Base-by-base conservation (phyloP, 2,329 filamentous ascomycete genomes). In the Phialophora tarda region DNA sequence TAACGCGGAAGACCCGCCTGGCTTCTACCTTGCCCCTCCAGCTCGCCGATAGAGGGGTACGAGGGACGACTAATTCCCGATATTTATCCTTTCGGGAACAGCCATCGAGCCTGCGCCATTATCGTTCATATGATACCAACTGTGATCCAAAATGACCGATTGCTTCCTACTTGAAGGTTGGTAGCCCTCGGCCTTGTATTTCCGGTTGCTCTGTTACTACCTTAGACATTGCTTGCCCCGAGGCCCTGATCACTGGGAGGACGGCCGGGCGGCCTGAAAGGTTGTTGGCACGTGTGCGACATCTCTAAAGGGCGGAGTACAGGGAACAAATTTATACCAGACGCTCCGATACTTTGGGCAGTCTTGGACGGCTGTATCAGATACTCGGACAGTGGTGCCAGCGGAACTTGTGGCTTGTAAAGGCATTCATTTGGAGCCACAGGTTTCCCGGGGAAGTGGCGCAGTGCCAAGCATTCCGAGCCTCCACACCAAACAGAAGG, bases 381-480 rank as follows among this genome's bases (percentile, higher is more conserved):
- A 14, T 41, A 41, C 38, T 44, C 6, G 17, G 2, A 6, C 17
- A 44, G 17, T n/a, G 38, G 38, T 44, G 38, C 14, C 4, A 8
- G 14, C 38, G 14, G 38, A 8, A 8, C 14, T 17, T 55, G 53
- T 30, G 53, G 28, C 53, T 55, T 30, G 11, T 30, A 17, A 53
- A 14, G 17, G 44, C 44, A n/a, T 2, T 2, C 17, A 54, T 32
- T 17, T 21, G 24, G 53, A 28, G 53, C 26, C 28, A 23, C n/a
- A 32, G 8, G 24, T 14, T 55, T 34, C 17, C 28, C 4, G 53
- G 53, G 28, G 28, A 55, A 55, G 53, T 55, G 53, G 53, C 53
- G 53, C 28, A 55, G 28, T 32, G 53, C 53, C 53, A 55, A 55
- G 53, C 53, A 30, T 21, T 17, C 24, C 17, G 53, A 55, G 53